A percentile compares a stretch with the other conserved stretches of the same genome.
These are phyloP conservation scores for Paramecium octaurelia DNA, from an alignment of 73 alveolate genomes.

Conservation along the genomic window DNA sequence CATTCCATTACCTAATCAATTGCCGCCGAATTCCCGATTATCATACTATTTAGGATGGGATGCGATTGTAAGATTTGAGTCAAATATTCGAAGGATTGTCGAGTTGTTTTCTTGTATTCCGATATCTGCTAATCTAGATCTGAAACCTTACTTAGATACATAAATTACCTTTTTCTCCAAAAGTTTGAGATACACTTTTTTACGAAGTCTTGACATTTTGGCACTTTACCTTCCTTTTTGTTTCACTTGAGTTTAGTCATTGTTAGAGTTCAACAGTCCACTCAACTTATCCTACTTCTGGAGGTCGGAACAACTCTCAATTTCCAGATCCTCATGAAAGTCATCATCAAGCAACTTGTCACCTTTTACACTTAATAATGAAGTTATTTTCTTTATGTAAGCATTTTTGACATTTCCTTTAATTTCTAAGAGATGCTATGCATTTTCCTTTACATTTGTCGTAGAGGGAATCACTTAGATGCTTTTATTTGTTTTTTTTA, in stretches of 20 bases:
- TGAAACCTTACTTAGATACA: not conserved
- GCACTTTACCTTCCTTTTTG: constrained; percentile 39
- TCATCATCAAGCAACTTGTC: not conserved
- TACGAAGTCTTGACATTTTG: constrained; percentile 60
- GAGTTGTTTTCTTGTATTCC: constrained; percentile 5
- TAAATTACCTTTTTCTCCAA: constrained; percentile 54
- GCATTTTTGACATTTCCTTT: constrained; percentile 57
- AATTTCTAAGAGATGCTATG: not conserved
- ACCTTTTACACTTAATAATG: constrained; percentile 21
- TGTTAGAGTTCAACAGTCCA: not conserved
- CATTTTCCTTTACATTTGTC: not conserved
- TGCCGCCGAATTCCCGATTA: constrained; percentile 13
- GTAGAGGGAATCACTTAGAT: not conserved
- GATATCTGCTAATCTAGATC: constrained; percentile 40
- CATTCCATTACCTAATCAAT: constrained; percentile 1
- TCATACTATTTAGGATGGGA: constrained; percentile 23
- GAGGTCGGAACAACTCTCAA: not conserved
- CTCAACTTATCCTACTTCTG: not conserved
- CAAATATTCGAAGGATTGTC: constrained; percentile 12
- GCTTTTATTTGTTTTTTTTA: not conserved
- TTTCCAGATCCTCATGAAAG: not conserved
- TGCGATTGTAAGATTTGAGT: not conserved
- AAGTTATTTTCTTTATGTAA: constrained; percentile 37
- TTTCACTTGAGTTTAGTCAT: not conserved
- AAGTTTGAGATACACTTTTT: constrained; percentile 51